phyloP scores from a whole-genome alignment of 2,329 filamentous ascomycete genomes.

The Apiospora pterosperma region DNA sequence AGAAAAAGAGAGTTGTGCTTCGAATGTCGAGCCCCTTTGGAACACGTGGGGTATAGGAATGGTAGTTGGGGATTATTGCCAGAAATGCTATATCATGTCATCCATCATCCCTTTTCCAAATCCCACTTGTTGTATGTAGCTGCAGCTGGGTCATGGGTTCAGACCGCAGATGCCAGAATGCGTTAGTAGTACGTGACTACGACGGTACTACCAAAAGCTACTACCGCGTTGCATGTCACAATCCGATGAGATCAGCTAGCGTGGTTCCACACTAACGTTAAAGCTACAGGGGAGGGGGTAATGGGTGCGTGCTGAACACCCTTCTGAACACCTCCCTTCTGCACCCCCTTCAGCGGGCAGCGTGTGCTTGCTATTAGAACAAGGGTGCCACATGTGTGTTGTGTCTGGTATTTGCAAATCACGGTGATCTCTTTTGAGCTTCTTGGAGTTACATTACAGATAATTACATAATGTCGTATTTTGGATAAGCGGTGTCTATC shows the following conservation, averaged over 20 bases:
- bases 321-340: too few species aligned
- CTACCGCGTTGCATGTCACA: background rate
- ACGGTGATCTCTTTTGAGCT: background rate
- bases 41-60: background rate
- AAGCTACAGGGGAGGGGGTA: background rate
- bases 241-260: slow-evolving; percentile 1
- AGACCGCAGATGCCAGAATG: background rate
- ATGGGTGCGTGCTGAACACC: too few species aligned
- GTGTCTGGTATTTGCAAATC: slow-evolving; percentile 1
- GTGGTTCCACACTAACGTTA: background rate
- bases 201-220: background rate
- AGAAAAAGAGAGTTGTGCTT: background rate
- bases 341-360: background rate
- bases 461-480: background rate
- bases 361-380: background rate
- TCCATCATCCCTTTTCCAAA: background rate
- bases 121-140: background rate
- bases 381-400: background rate
- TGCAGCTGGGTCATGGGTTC: background rate
- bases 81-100: background rate
- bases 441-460: background rate
- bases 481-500: background rate
- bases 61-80: background rate
- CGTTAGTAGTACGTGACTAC: background rate
- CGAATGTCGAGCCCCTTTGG: background rate